Evolutionary conservation across 2,329 filamentous ascomycete species (phyloP), one percentile per base, ranked within the genome.

Genomic region (Xylaria multiplex): DNA sequence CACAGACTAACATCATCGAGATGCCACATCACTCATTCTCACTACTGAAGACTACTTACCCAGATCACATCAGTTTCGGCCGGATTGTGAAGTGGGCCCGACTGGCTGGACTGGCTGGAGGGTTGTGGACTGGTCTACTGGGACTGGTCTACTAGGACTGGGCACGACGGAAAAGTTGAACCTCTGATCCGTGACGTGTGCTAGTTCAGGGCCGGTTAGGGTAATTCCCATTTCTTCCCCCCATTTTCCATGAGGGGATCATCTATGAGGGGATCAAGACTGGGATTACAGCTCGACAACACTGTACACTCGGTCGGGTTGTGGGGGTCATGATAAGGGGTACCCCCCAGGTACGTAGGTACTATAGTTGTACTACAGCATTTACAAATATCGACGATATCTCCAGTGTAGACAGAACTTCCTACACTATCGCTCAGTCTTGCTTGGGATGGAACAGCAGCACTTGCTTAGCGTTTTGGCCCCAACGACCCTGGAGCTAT

Each of bases 321-420:
- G 65, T 67, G 65, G 65, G 64, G 65, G 65, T 46, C 54, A 56
- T 59, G 65, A 67, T 67, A 67, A 67, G 65, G 57, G 62, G 49
- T 55, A 54, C 52, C 62, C 19, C 42, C 43, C 6, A 43, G 37
- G 43, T 56, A 57, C 9, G 37, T 40, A 50, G 24, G 49, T 53
- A 46, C 9, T 42, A 13, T 22, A 13, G 37, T 48, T 14, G 37
- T 52, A 11, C 48, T 35, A 40, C 37, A 56, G 35, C 55, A 24
- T 40, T 50, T 55, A 55, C 56, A 59, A 63, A 63, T 63, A 48
- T 40, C 35, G 27, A 46, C 27, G 7, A 24, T 54, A 24, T 48
- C 43, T 22, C 42, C 40, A 27, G 5, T 27, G 27, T 27, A 27
- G 27, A 27, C 5, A 19, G 45, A 45, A 43, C 19, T 37, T n/a